Percentiles rank a stretch among this genome's conserved stretches.
These are phyloP conservation scores for Choiromyces venosus DNA, from an alignment of 495 filamentous ascomycete species.

Conservation along the genomic window DNA sequence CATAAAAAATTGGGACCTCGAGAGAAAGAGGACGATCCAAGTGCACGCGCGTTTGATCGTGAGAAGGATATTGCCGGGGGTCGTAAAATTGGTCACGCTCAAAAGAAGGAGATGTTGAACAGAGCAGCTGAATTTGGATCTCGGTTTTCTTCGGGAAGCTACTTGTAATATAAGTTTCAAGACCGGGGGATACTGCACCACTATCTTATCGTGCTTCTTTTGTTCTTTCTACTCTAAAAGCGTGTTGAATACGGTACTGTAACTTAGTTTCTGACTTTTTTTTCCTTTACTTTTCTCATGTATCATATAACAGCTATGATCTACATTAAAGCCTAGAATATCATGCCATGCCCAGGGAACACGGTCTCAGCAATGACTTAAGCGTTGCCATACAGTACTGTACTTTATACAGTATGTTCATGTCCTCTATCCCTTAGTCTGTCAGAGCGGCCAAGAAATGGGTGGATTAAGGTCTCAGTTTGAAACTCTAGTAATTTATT, in stretches of 20 bases:
- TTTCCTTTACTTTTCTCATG: neutral
- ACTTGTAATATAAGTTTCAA: slow-evolving; percentile 48
- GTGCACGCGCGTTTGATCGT: slow-evolving; percentile 75
- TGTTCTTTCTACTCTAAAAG: neutral
- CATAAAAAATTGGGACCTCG: slow-evolving; percentile 49
- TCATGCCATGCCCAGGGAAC: neutral
- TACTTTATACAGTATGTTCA: no score
- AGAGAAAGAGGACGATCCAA: slow-evolving; percentile 84
- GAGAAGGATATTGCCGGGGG: slow-evolving; percentile 90
- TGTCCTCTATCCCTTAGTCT: no score
- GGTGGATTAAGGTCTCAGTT: no score
- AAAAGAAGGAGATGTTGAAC: slow-evolving; percentile 73
- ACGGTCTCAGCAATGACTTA: neutral
- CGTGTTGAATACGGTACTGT: neutral
- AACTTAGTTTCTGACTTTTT: neutral
- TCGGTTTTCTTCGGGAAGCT: slow-evolving; percentile 74
- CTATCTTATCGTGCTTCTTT: neutral
- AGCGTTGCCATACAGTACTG: neutral
- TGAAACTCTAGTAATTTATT: no score
- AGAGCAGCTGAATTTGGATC: slow-evolving; percentile 76
- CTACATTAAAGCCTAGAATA: neutral
- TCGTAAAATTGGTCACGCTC: slow-evolving; percentile 62
- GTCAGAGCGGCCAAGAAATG: no score
- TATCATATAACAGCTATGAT: neutral
- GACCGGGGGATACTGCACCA: neutral